phyloP scores from a whole-genome alignment of 164 flowering plant genomes.

The Piper longum region DNA sequence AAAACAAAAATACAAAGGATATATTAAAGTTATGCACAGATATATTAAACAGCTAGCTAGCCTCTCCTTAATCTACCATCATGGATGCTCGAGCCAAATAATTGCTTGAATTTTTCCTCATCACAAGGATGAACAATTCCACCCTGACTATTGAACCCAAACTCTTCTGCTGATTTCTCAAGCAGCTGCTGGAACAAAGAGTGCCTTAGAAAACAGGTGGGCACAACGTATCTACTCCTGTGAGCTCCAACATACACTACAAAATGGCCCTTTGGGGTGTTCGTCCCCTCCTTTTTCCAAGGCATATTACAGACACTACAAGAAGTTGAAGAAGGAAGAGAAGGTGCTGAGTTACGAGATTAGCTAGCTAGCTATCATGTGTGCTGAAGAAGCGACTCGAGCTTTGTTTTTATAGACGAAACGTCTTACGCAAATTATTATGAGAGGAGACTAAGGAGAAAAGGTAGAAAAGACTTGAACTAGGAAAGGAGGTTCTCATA shows the following conservation, averaged over 20 bases:
- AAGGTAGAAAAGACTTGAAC: background rate
- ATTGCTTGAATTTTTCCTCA: conserved; percentile 1
- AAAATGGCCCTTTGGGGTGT: conserved; percentile 12
- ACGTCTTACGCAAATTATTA: background rate
- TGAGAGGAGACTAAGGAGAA: background rate
- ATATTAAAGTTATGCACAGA: too few species aligned
- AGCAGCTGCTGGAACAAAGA: conserved; percentile 9
- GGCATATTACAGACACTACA: conserved; percentile 1
- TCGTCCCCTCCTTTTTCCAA: conserved; percentile 1
- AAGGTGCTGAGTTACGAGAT: background rate
- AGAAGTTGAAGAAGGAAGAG: background rate
- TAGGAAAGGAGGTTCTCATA: background rate
- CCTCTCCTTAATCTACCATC: background rate
- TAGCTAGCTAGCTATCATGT: background rate
- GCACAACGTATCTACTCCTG: conserved; percentile 6
- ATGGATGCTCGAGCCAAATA: background rate
- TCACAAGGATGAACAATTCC: conserved; percentile 10
- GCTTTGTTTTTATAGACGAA: background rate
- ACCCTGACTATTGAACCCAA: conserved; percentile 2
- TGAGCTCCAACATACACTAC: conserved; percentile 10
- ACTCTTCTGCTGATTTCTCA: conserved; percentile 9
- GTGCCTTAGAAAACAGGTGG: conserved; percentile 3
- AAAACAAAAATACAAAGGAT: too few species aligned
- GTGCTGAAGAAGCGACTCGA: background rate
- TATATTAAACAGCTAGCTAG: too few species aligned